Base-by-base conservation (phyloP, 495 filamentous ascomycete genomes). In the Evernia prunastri region DNA sequence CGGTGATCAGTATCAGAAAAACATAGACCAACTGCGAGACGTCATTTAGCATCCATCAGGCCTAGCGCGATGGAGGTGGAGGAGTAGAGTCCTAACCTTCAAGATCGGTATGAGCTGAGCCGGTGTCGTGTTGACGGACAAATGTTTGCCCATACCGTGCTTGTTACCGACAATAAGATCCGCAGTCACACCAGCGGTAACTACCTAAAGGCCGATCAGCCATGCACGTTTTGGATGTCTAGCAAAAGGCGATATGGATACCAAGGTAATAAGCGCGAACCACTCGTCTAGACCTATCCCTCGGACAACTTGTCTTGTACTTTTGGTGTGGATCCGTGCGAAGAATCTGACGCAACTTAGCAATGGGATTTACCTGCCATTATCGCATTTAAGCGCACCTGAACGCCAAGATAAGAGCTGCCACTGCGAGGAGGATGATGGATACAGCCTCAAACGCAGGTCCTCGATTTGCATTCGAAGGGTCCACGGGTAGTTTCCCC, bases 391-490 rank as follows among this genome's bases (percentile, higher is more conserved):
- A 9, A 33, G 29, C 51, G 11, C 51, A 65, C 63, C 67, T 57
- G 42, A 68, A 58, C 8, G 63, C 63, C n/a, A 68, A 31, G n/a
- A 68, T 51, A 20, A 66, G 47, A 45, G 42, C 56, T 58, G 67
- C 43, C 8, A 66, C 39, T 9, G 39, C n/a, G 11, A 66, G 53
- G 13, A 68, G 54, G 7, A 63, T 56, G n/a, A 68, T 66, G n/a
- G 58, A 66, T n/a, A 68, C 40, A 17, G 63, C 67, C 43, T 66
- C 63, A 23, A 68, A 47, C 13, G 63, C 63, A 31, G 67, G 67
- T 8, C 63, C 67, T 33, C 67, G 39, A 33, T 68, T 61, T 1
- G 42, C 61, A 2, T 56, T 56, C 10, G 61, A 51, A n/a, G 56
- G 17, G 10, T 59, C 42, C 10, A 47, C 23, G 15, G 53, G 53